Conservation (phyloP, 2,329 filamentous ascomycete species). For the Dactylellina leptospora region DNA sequence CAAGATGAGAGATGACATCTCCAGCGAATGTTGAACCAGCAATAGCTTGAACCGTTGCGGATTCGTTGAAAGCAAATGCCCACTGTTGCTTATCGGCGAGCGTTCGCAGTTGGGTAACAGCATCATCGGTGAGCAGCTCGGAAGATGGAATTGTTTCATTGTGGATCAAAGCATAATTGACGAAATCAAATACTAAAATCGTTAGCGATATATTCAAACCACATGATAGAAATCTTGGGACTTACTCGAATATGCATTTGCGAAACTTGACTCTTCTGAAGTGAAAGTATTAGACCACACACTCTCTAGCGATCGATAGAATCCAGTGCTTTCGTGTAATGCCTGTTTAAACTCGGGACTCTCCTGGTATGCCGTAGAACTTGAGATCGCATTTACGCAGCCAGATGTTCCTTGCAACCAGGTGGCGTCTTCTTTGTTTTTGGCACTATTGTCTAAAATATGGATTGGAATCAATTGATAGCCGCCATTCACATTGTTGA, state of each 20-base stretch:
- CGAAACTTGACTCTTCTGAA: conserved; percentile 61
- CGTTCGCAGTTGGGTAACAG: conserved; percentile 71
- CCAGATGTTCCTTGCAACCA: conserved; percentile 70
- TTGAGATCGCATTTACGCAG: conserved; percentile 67
- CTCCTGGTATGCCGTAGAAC: conserved; percentile 67
- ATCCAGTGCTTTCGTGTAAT: conserved; percentile 65
- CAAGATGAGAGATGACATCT: conserved; percentile 27
- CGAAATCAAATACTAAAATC: conserved; percentile 66
- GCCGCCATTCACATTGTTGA: conserved; percentile 75
- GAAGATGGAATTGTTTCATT: conserved; percentile 61
- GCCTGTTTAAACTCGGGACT: conserved; percentile 63
- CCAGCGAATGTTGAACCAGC: conserved; percentile 66
- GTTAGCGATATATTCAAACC: background rate
- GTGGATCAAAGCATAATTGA: conserved; percentile 67
- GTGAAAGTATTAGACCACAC: conserved; percentile 63
- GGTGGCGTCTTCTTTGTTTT: conserved; percentile 61
- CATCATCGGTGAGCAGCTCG: conserved; percentile 65
- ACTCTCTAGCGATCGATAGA: conserved; percentile 63
- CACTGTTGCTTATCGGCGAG: conserved; percentile 84
- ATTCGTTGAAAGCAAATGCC: conserved; percentile 62
- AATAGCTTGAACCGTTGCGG: conserved; percentile 62
- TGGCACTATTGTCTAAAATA: conserved; percentile 68
- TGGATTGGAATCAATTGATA: conserved; percentile 85
- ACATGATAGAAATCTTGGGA: background rate
- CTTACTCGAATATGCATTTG: conserved; percentile 64